phyloP scores from a whole-genome alignment of 1,284 basidiomycete genomes.

The Ustilago trichophora region DNA sequence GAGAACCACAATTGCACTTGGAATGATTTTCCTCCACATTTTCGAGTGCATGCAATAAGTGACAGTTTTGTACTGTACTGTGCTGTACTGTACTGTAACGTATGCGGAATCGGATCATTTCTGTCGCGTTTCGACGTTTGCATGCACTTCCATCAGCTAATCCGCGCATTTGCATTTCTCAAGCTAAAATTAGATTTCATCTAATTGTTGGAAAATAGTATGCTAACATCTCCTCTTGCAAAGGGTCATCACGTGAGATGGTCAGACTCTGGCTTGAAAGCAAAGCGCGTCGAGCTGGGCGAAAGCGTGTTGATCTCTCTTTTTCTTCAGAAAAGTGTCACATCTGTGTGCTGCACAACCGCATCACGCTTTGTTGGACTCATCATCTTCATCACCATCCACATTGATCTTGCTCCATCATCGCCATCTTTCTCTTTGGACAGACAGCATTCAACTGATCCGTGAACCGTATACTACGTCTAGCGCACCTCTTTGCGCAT shows the following conservation, averaged over 20 bases:
- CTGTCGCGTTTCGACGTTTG: no score
- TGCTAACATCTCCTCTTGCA: no score
- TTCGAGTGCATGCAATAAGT: no score
- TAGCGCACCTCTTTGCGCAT: no score
- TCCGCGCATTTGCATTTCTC: neutral
- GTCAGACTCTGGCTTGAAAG: neutral
- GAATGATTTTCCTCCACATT: conserved; percentile 3
- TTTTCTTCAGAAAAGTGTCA: no score
- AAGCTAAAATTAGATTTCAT: neutral
- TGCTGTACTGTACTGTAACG: no score
- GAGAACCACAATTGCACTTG: neutral
- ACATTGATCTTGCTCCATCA: neutral
- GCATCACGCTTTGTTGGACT: no score
- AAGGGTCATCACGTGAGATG: conserved; percentile 12
- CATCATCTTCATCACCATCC: conserved; percentile 12
- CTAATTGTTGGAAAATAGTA: no score
- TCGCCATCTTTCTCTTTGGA: neutral
- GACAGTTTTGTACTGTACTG: no score
- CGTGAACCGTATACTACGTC: no score
- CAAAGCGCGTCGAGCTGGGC: conserved; percentile 24
- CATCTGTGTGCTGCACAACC: neutral
- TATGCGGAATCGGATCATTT: neutral
- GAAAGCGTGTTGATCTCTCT: conserved; percentile 27
- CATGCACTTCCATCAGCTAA: neutral
- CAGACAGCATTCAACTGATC: no score